Evolutionary conservation across 2,329 filamentous ascomycete species (phyloP).

Genomic region (Ascochyta koolunga): DNA sequence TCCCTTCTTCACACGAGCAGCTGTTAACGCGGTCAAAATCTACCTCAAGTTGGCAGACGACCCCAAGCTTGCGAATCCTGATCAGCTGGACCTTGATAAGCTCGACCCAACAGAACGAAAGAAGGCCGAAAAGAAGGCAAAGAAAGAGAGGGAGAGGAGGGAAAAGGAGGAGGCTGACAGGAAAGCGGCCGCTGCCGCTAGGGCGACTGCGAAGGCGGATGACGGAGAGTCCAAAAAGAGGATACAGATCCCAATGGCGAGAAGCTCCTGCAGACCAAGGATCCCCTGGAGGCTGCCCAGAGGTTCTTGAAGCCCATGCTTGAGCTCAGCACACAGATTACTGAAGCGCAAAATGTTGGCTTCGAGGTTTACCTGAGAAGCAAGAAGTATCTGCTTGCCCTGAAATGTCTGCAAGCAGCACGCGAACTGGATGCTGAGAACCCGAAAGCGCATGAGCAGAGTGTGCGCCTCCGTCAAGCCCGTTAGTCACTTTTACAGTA

Average conservation of each 20-base stretch:
- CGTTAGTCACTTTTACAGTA: constrained; percentile 38
- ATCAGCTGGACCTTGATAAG: constrained; percentile 61
- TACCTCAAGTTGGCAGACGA: constrained; percentile 82
- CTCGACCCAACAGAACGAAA: constrained; percentile 71
- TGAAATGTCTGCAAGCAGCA: constrained; percentile 82
- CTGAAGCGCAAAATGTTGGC: constrained; percentile 81
- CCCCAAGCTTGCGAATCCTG: constrained; percentile 68
- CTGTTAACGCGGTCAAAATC: constrained; percentile 78
- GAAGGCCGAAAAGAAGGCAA: constrained; percentile 89
- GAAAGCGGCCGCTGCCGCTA: constrained; percentile 74
- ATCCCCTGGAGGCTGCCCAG: constrained; percentile 84
- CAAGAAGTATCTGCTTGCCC: constrained; percentile 87
- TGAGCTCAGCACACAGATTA: constrained; percentile 78
- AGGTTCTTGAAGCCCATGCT: constrained; percentile 84
- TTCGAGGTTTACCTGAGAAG: constrained; percentile 85
- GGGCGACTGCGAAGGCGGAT: constrained; percentile 65
- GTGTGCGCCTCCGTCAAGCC: constrained; percentile 70
- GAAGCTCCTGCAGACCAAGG: constrained; percentile 78
- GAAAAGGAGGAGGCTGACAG: constrained; percentile 79
- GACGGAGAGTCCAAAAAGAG: constrained; percentile 73
- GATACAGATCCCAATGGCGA: constrained; percentile 86
- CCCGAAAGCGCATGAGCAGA: constrained; percentile 77
- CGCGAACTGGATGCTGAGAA: constrained; percentile 71
- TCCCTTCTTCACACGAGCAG: constrained; percentile 87
- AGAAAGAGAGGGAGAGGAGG: constrained; percentile 73